Evolutionary conservation across 139 green algal species (phyloP).

Genomic region (Asterochloris erici): DNA sequence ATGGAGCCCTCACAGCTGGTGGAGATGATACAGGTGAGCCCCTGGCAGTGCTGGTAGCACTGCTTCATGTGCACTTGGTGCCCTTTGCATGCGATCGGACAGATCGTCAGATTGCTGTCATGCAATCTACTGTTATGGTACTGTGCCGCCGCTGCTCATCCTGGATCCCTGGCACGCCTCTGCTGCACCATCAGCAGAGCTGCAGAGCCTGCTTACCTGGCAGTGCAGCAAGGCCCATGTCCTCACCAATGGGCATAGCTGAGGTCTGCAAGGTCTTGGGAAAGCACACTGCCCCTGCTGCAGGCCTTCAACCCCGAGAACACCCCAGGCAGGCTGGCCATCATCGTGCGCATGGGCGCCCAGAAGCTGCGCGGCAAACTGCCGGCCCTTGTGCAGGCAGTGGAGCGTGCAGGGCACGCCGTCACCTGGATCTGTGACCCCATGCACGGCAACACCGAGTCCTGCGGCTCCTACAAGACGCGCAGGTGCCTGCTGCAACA

Average conservation of each 20-base stretch:
- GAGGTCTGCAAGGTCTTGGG: no score
- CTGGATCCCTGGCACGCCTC: no score
- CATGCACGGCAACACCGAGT: constrained; percentile 99
- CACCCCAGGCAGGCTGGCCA: constrained; percentile 82
- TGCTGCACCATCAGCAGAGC: no score
- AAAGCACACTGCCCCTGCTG: not conserved
- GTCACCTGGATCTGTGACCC: constrained; percentile 98
- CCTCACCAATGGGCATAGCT: no score
- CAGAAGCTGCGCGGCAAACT: constrained; percentile 79
- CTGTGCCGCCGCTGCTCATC: no score
- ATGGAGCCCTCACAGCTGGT: constrained; percentile 90
- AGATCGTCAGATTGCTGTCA: no score
- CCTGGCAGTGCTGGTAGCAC: no score
- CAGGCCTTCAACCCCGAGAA: constrained; percentile 91
- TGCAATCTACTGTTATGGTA: no score
- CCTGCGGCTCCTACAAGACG: constrained; percentile 91
- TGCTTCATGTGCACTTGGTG: no score
- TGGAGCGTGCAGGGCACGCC: constrained; percentile 60
- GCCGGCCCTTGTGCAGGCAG: constrained; percentile 70
- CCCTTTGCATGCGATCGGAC: no score
- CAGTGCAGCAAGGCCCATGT: no score
- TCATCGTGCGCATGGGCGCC: constrained; percentile 97
- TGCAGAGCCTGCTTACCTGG: no score
- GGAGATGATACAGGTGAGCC: constrained; percentile 59
- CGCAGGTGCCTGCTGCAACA: constrained; percentile 24